Evolutionary conservation across 257 asterid genomes (phyloP).

Genomic region (Voacanga thouarsii): DNA sequence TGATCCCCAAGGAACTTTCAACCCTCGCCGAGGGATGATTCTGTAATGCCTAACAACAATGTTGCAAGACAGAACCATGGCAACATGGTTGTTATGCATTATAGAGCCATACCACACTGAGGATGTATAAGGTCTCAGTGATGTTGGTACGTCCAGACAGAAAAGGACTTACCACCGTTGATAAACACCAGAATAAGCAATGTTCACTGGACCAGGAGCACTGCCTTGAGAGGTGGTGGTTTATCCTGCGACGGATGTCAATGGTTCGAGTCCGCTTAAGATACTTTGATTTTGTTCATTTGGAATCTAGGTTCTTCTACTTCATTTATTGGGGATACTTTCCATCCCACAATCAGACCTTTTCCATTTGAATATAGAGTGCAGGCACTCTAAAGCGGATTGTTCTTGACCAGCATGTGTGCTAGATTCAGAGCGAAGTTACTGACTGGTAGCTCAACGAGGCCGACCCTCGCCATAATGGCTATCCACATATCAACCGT

Average conservation of each 20-base stretch:
- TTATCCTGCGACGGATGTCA: no score
- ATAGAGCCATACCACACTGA: not conserved
- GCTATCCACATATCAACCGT: constrained; percentile 39
- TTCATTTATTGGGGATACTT: constrained; percentile 41
- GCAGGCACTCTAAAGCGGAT: constrained; percentile 30
- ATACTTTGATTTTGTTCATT: no score
- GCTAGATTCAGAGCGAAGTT: constrained; percentile 36
- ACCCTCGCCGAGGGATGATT: no score
- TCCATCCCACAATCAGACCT: constrained; percentile 42
- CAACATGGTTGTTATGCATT: not conserved
- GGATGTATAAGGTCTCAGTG: not conserved
- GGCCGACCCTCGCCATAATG: constrained; percentile 18
- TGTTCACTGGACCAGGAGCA: no score
- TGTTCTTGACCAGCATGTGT: constrained; percentile 23
- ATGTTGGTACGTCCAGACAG: constrained; percentile 35
- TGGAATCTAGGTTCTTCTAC: no score
- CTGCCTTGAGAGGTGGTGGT: no score
- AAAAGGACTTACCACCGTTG: constrained; percentile 32
- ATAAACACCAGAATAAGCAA: no score
- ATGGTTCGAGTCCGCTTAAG: no score
- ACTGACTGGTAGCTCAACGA: constrained; percentile 38
- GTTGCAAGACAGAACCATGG: no score
- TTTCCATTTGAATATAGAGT: constrained; percentile 36
- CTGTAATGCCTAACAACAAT: no score
- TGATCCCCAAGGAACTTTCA: no score